A percentile compares a stretch with the other conserved stretches of the same genome.
Conservation (phyloP, 2,329 filamentous ascomycete species). For the Trichophyton simii region DNA sequence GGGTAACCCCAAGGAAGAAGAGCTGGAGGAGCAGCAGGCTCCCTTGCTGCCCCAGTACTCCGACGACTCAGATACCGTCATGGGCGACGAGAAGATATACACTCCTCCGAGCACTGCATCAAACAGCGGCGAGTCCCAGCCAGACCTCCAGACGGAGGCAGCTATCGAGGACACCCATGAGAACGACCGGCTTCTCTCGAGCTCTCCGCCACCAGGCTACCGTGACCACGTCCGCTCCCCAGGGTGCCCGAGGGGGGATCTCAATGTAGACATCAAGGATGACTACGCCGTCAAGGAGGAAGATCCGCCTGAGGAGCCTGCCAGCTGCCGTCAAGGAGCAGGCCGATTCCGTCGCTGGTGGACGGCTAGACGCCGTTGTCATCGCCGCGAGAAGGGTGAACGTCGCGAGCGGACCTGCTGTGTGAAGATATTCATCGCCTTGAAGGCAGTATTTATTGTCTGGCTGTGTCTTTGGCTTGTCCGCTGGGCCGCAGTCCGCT, state of each 20-base stretch:
- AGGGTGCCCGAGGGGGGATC: neutral
- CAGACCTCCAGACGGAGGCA: neutral
- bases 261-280: constrained; percentile 2
- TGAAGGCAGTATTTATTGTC: neutral
- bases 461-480: neutral
- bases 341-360: neutral
- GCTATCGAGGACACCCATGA: neutral
- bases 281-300: neutral
- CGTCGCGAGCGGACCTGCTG: neutral
- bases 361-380: neutral
- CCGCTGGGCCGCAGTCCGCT: neutral
- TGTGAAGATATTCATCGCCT: neutral
- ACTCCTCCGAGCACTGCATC: constrained; percentile 2
- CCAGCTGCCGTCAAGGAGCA: neutral
- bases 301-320: neutral
- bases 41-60: neutral
- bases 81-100: constrained; percentile 2
- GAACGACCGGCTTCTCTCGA: neutral
- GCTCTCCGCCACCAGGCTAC: neutral
- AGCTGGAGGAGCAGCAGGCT: neutral
- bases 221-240: neutral
- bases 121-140: neutral
- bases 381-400: neutral
- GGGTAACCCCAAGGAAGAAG: neutral
- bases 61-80: constrained; percentile 1